These are phyloP conservation scores for Scopulariopsis brevicaulis DNA, from an alignment of 2,329 filamentous ascomycete genomes.

Conservation along the genomic window DNA sequence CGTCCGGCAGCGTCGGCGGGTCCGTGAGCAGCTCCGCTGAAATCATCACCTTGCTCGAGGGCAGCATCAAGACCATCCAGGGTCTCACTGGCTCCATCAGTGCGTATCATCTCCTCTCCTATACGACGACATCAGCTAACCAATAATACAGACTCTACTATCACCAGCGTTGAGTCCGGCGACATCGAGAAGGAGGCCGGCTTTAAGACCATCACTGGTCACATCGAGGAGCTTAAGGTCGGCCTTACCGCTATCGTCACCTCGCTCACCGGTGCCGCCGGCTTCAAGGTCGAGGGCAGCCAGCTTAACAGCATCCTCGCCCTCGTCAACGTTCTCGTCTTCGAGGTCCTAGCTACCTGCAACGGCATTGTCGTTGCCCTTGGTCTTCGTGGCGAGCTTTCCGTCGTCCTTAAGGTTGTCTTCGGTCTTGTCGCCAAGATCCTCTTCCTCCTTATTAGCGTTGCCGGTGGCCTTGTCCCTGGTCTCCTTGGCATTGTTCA, in stretches of 20 bases:
- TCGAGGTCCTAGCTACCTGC: neutral
- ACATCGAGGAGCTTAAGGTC: neutral
- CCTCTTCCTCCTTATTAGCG: neutral
- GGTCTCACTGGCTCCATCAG: neutral
- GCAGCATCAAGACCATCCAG: neutral
- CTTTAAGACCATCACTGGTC: neutral
- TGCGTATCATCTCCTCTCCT: neutral
- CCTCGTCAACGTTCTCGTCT: neutral
- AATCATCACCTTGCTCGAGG: neutral
- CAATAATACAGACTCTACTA: neutral
- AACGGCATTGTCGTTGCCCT: neutral
- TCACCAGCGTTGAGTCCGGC: neutral
- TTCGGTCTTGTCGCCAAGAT: neutral
- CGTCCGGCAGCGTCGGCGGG: neutral
- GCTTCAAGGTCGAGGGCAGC: neutral
- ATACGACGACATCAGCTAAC: neutral
- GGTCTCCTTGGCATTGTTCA: neutral
- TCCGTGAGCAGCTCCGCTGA: neutral
- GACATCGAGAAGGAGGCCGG: neutral
- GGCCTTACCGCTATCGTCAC: neutral
- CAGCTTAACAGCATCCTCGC: neutral
- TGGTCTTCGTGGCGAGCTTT: neutral
- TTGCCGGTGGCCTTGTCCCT: neutral
- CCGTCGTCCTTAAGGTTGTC: neutral
- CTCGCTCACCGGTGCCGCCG: neutral